Conservation (phyloP, 1,139 yeast genomes). For the Lodderomyces theae region DNA sequence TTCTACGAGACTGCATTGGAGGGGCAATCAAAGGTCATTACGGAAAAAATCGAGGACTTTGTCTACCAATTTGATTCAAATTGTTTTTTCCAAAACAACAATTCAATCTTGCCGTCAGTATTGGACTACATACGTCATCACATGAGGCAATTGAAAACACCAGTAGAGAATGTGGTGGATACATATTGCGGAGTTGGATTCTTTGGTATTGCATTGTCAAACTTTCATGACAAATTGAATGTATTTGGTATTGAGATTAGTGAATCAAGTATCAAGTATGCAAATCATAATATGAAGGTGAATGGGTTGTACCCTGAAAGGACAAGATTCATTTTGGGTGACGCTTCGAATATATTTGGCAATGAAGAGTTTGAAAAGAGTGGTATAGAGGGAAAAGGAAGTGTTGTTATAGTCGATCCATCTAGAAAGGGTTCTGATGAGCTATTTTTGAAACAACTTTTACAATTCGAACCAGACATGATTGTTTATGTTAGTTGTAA, state of each 20-base stretch:
- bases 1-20: conserved; percentile 25
- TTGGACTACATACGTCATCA: conserved; percentile 32
- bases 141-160: conserved; percentile 13
- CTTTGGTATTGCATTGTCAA: conserved; percentile 39
- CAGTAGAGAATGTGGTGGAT: conserved; percentile 36
- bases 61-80: conserved; percentile 34
- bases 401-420: conserved; percentile 46
- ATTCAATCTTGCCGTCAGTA: conserved; percentile 33
- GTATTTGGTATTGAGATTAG: conserved; percentile 46
- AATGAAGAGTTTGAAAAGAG: conserved; percentile 24
- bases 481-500: conserved; percentile 46
- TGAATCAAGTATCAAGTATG: conserved; percentile 31
- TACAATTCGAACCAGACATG: conserved; percentile 36
- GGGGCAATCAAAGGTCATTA: conserved; percentile 24
- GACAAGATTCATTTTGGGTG: conserved; percentile 37
- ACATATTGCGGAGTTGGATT: conserved; percentile 50
- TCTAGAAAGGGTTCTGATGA: conserved; percentile 43
- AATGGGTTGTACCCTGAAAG: conserved; percentile 34
- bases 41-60: conserved; percentile 30
- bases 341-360: conserved; percentile 35
- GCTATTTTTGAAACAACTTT: conserved; percentile 33
- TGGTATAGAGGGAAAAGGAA: conserved; percentile 29
- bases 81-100: conserved; percentile 38
- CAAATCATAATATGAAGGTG: conserved; percentile 38
- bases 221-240: conserved; percentile 28